A percentile compares a stretch with the other conserved stretches of the same genome.
These are phyloP conservation scores for Brassica hybrid DNA, from an alignment of 441 rosid species.

Conservation along the genomic window DNA sequence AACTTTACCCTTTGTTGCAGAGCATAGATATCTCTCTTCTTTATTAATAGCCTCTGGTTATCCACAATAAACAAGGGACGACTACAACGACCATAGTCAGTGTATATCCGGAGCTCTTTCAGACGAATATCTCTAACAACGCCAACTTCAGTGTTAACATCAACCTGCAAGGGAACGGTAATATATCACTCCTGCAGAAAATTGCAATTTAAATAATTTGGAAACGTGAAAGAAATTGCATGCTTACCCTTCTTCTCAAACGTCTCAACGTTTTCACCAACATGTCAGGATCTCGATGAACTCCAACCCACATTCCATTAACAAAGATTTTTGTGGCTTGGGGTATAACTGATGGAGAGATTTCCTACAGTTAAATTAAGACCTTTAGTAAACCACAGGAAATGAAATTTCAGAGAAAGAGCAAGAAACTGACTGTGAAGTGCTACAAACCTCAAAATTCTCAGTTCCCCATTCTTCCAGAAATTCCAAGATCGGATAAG, in stretches of 20 bases:
- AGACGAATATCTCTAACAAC: constrained; percentile 93
- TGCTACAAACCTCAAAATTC: constrained; percentile 84
- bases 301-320: constrained; percentile 98
- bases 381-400: constrained; percentile 29
- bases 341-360: constrained; percentile 97
- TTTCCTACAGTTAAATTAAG: constrained; percentile 64
- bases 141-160: too few relatives aligned
- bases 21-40: constrained; percentile 85
- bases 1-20: constrained; percentile 79
- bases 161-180: constrained; percentile 56
- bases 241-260: constrained; percentile 84
- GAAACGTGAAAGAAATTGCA: constrained; percentile 12
- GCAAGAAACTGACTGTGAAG: constrained; percentile 25
- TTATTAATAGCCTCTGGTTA: constrained; percentile 91
- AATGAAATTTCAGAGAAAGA: constrained; percentile 5
- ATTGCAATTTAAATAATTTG: constrained; percentile 6
- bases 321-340: constrained; percentile 96
- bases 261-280: constrained; percentile 93
- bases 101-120: constrained; percentile 88
- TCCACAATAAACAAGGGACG: constrained; percentile 96
- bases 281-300: constrained; percentile 98
- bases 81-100: constrained; percentile 99
- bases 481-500: constrained; percentile 93
- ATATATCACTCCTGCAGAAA: constrained; percentile 27
- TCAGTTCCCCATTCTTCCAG: constrained; percentile 99